phyloP scores from a whole-genome alignment of 495 filamentous ascomycete genomes.

The Geoglossum glabrum region DNA sequence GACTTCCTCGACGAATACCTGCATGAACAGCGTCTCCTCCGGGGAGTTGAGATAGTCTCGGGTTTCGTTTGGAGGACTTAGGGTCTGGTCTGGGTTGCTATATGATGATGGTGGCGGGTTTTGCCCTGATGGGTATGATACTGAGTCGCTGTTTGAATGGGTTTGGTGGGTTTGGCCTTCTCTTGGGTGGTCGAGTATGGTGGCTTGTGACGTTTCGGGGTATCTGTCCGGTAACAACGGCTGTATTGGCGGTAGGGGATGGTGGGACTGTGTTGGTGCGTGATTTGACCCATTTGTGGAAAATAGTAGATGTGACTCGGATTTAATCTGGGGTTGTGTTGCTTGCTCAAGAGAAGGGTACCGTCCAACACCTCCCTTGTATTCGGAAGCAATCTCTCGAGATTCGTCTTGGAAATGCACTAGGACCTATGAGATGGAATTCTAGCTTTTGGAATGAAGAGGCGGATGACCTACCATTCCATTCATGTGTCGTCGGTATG shows the following conservation, averaged over 20 bases:
- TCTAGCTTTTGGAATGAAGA: not conserved
- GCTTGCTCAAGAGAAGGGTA: constrained; percentile 29
- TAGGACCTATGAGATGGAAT: constrained; percentile 12
- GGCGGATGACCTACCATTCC: constrained; percentile 30
- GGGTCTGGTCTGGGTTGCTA: constrained; percentile 21
- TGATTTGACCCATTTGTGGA: not conserved
- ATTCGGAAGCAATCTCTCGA: constrained; percentile 76
- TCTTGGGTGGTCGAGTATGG: constrained; percentile 12
- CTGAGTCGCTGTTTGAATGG: constrained; percentile 18
- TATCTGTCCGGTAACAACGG: constrained; percentile 19
- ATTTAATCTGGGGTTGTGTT: not conserved
- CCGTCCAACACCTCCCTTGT: constrained; percentile 56
- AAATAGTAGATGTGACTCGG: not conserved
- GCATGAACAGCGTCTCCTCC: constrained; percentile 69
- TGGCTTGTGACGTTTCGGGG: constrained; percentile 13
- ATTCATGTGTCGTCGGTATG: constrained; percentile 39
- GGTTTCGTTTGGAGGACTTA: constrained; percentile 30
- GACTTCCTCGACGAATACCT: constrained; percentile 79
- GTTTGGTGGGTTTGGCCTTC: constrained; percentile 16
- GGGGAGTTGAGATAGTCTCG: constrained; percentile 38
- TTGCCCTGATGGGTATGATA: constrained; percentile 11
- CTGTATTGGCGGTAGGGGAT: constrained; percentile 25
- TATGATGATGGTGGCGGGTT: constrained; percentile 15
- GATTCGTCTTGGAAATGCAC: constrained; percentile 75
- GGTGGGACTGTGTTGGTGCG: constrained; percentile 4